Evolutionary conservation across 306 rosid species (phyloP).

Genomic region (Glycine tomentella): DNA sequence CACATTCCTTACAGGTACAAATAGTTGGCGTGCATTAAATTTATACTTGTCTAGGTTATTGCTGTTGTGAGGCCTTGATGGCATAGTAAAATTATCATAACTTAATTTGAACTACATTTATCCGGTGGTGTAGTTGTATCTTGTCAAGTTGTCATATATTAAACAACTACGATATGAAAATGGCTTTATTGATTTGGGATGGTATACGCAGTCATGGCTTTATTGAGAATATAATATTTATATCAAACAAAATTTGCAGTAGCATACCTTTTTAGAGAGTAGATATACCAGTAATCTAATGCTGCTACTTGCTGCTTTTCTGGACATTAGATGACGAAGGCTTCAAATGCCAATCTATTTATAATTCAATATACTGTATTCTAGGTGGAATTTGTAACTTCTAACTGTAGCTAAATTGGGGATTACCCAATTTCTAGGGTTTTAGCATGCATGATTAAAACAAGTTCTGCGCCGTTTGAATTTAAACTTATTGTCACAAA

Average conservation of each 20-base stretch:
- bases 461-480: too few species aligned
- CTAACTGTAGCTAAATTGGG: slow-evolving; percentile 3
- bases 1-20: slow-evolving; percentile 96
- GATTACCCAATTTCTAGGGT: background rate
- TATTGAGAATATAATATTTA: slow-evolving; percentile 11
- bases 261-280: background rate
- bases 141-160: slow-evolving; percentile 15
- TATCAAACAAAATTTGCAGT: slow-evolving; percentile 4
- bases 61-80: slow-evolving; percentile 28
- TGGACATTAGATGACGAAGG: background rate
- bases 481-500: too few species aligned
- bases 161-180: background rate
- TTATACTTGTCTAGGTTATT: slow-evolving; percentile 24
- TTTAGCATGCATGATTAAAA: too few species aligned
- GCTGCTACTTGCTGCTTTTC: slow-evolving; percentile 1
- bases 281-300: background rate
- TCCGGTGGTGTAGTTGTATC: slow-evolving; percentile 13
- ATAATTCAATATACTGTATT: slow-evolving; percentile 7
- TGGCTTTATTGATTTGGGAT: background rate
- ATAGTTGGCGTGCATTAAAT: slow-evolving; percentile 11
- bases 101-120: slow-evolving; percentile 11
- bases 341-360: background rate
- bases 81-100: background rate
- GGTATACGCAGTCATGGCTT: slow-evolving; percentile 10
- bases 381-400: slow-evolving; percentile 16